A percentile compares a stretch with the other conserved stretches of the same genome.
Conservation (phyloP, 164 flowering plant genomes). For the Nelumbo lutea region DNA sequence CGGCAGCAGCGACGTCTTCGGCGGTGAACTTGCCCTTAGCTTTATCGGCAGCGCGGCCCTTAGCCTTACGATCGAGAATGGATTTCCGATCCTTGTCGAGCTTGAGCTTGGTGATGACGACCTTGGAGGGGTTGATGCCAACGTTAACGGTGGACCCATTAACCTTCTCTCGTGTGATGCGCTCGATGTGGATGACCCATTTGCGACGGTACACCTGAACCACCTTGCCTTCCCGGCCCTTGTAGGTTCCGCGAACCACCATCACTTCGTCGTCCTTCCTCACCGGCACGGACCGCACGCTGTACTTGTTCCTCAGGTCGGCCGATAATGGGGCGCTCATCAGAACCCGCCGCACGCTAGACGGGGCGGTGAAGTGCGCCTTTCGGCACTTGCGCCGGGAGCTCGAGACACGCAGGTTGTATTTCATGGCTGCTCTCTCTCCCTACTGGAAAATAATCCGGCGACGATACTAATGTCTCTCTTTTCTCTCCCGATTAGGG, state of each 20-base stretch:
- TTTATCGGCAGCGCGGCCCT: no score
- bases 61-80: no score
- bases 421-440: not conserved
- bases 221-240: constrained; percentile 3
- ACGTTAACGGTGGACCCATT: no score
- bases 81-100: no score
- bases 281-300: not conserved
- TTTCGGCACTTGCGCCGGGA: constrained; percentile 1
- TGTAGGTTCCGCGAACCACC: not conserved
- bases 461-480: not conserved
- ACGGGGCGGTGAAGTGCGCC: constrained; percentile 2
- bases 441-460: not conserved
- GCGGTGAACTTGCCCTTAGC: no score
- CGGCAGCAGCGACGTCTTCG: no score
- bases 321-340: constrained; percentile 2
- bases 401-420: constrained; percentile 2
- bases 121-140: no score
- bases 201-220: constrained; percentile 2
- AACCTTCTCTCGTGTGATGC: not conserved
- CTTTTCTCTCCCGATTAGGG: no score
- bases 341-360: not conserved
- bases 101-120: no score
- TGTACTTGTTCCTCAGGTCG: not conserved
- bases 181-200: constrained; percentile 4
- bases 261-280: not conserved